These are phyloP conservation scores for Suillus placidus DNA, from an alignment of 768 basidiomycete genomes.

Conservation along the genomic window DNA sequence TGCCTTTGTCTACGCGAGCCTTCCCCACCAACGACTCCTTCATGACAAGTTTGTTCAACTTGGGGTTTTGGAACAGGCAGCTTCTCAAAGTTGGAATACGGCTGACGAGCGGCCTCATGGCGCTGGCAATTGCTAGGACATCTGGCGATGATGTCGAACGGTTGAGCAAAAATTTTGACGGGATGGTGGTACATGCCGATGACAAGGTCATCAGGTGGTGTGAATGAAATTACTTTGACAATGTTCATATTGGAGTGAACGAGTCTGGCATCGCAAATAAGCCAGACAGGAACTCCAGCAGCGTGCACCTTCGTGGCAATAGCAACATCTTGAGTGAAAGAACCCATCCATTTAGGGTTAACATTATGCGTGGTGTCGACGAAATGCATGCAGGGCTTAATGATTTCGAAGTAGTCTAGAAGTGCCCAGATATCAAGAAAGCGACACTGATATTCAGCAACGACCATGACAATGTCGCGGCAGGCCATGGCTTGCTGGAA, in stretches of 20 bases:
- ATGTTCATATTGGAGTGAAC: background rate
- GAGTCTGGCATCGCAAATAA: background rate
- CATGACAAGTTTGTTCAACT: too few species aligned
- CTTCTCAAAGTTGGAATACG: too few species aligned
- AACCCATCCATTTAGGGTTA: constrained; percentile 1
- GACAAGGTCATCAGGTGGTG: background rate
- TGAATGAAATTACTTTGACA: background rate
- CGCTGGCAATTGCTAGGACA: too few species aligned
- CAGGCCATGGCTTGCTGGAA: background rate
- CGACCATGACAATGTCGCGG: background rate
- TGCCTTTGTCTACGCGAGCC: too few species aligned
- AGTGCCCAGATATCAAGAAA: background rate
- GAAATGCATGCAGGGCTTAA: background rate
- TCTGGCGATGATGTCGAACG: too few species aligned
- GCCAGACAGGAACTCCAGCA: constrained; percentile 2
- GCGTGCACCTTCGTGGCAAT: background rate
- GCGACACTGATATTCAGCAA: background rate
- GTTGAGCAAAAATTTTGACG: too few species aligned
- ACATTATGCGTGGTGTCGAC: background rate
- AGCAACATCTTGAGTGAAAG: background rate
- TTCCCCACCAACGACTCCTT: too few species aligned
- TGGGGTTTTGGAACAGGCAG: too few species aligned
- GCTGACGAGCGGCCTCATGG: too few species aligned
- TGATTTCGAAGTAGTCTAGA: background rate
- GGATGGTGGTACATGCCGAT: too few species aligned